These are phyloP conservation scores for Dendrobium officinale DNA, from an alignment of 106 monocot genomes.

Conservation along the genomic window DNA sequence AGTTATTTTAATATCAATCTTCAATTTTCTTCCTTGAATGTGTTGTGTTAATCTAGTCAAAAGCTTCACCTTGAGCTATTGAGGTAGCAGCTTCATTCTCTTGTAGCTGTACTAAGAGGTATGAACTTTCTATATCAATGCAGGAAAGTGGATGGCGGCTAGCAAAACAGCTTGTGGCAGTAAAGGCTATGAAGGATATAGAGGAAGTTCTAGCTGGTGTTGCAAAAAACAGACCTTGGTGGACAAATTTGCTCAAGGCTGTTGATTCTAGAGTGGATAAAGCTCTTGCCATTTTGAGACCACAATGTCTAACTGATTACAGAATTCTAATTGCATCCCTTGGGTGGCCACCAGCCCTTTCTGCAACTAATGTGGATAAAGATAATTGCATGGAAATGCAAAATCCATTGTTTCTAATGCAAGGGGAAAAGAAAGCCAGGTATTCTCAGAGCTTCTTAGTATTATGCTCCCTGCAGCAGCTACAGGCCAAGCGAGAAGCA, in stretches of 20 bases:
- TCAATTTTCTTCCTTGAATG: not conserved
- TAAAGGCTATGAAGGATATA: slow-evolving; percentile 46
- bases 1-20: no score
- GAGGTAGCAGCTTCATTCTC: not conserved
- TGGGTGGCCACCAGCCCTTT: slow-evolving; percentile 72
- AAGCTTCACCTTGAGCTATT: not conserved
- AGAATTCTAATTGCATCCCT: slow-evolving; percentile 52
- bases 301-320: slow-evolving; percentile 54
- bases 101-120: not conserved
- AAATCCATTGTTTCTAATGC: slow-evolving; percentile 55
- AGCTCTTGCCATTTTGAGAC: slow-evolving; percentile 40
- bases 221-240: slow-evolving; percentile 20
- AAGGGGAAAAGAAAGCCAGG: slow-evolving; percentile 37
- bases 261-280: slow-evolving; percentile 71
- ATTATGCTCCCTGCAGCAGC: slow-evolving; percentile 61
- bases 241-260: slow-evolving; percentile 47
- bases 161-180: slow-evolving; percentile 36
- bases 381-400: slow-evolving; percentile 19
- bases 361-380: slow-evolving; percentile 15
- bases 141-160: slow-evolving; percentile 39
- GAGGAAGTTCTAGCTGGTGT: slow-evolving; percentile 35
- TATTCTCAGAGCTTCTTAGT: slow-evolving; percentile 52
- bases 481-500: slow-evolving; percentile 23
- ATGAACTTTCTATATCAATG: slow-evolving; percentile 3
- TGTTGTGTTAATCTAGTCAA: not conserved